These are phyloP conservation scores for Cymbidium sinense DNA, from an alignment of 106 monocot genomes.

Conservation along the genomic window DNA sequence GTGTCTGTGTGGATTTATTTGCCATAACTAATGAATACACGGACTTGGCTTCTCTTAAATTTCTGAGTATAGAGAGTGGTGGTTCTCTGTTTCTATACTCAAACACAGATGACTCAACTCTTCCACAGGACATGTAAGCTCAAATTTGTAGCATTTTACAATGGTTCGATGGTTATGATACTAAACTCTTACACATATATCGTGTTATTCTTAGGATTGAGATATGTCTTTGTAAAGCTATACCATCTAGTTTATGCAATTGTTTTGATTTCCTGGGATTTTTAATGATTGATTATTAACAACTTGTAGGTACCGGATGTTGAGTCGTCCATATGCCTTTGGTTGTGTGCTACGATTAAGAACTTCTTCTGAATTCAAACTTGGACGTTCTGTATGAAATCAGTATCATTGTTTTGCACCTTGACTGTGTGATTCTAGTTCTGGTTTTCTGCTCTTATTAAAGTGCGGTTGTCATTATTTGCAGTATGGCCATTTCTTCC, in stretches of 20 bases:
- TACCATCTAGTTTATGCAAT: not conserved
- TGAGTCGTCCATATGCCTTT: conserved; percentile 98
- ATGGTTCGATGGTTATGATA: not conserved
- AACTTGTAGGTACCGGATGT: conserved; percentile 68
- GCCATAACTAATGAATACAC: conserved; percentile 98
- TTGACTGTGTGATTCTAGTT: not conserved
- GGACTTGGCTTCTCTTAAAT: conserved; percentile 94
- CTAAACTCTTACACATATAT: not conserved
- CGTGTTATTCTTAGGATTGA: not conserved
- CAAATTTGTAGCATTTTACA: not conserved
- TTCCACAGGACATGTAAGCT: conserved; percentile 98
- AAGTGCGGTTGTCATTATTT: conserved; percentile 18
- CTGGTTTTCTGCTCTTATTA: conserved; percentile 1
- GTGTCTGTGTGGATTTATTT: conserved; percentile 97
- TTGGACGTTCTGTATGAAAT: conserved; percentile 71
- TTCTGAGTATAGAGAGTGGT: conserved; percentile 97
- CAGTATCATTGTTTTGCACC: conserved; percentile 1
- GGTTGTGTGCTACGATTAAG: conserved; percentile 85
- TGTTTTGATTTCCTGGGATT: not conserved
- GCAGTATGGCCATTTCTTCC: conserved; percentile 99
- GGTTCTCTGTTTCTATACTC: conserved; percentile 92
- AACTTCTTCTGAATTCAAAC: conserved; percentile 89
- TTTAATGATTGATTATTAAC: not conserved
- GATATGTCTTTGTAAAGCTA: not conserved
- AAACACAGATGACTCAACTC: conserved; percentile 93